Percentiles rank a stretch among this genome's conserved stretches.
Conservation (phyloP, 495 filamentous ascomycete species). For the Hapsidospora chrysogenum region DNA sequence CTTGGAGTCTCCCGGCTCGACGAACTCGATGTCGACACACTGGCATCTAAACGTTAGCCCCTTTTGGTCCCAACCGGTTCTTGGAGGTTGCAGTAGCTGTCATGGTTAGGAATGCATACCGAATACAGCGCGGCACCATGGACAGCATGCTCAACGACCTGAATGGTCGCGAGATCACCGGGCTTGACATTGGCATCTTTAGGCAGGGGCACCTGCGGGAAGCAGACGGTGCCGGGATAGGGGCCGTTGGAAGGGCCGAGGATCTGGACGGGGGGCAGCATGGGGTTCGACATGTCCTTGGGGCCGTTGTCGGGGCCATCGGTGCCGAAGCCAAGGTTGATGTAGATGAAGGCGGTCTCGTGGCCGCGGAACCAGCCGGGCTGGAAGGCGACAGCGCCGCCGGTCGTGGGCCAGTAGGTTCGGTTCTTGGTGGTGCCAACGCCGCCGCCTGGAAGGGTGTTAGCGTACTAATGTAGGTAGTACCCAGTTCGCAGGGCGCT, state of each 20-base stretch:
- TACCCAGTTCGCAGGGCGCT: not conserved
- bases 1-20: constrained; percentile 44
- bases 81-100: not conserved
- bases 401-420: constrained; percentile 76
- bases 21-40: constrained; percentile 83
- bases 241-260: constrained; percentile 63
- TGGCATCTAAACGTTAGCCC: constrained; percentile 20
- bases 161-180: constrained; percentile 88
- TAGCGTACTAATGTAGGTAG: constrained; percentile 2
- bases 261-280: constrained; percentile 75
- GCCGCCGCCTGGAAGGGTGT: constrained; percentile 55
- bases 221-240: constrained; percentile 75
- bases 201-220: constrained; percentile 83
- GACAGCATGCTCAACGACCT: constrained; percentile 74
- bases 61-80: too few species aligned
- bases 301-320: constrained; percentile 39
- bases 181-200: constrained; percentile 49
- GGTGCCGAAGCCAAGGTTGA: constrained; percentile 85
- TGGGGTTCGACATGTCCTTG: constrained; percentile 73
- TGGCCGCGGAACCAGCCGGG: constrained; percentile 94
- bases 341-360: constrained; percentile 66
- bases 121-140: constrained; percentile 87
- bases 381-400: constrained; percentile 75
- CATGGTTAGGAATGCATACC: constrained; percentile 36
- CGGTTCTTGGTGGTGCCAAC: constrained; percentile 64